Evolutionary conservation across 129 eudicot genomes (phyloP), one percentile per base, ranked within the genome.

Genomic region (Arctium lappa): DNA sequence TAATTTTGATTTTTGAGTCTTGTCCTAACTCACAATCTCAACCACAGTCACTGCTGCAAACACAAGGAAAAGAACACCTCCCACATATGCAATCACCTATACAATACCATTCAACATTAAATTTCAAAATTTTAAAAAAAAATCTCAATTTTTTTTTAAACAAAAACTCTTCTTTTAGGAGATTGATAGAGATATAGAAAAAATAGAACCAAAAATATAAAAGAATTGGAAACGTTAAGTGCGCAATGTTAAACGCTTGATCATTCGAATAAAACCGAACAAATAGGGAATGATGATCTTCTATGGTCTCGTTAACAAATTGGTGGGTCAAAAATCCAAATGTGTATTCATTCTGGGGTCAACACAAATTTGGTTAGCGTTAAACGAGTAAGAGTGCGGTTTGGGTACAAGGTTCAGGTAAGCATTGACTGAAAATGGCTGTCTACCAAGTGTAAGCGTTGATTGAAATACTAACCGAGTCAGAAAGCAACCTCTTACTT

Each of bases 51-150:
- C 90, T 50, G 91, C 99, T 18, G 98, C 97, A 85, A 95, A 95
- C 69, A 93, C 97, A 5, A 93, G 95, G 86, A 95, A 93, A 88
- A 95, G 97, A 82, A 89, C 84, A 50, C 97, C 99, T 75, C 99
- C 98, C 75, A 90, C 83, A 68, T 95, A 95, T 27, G 98, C 97
- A 80, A 95, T 93, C 66, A 88, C 94, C 99, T 95, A 90, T 72
- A 82, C 11, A 75, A 75, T 34, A 69, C 12, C 76, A 62, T 8
- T 27, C 10, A n/a, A 62, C 63, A 50, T 50, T 50, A 50, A 50
- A 2, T 15, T 40, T 50, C 13, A 77, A 73, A 73, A 62, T 2
- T 22, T 22, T 2, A 75, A n/a, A 27, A 31, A 2, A 36, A 33
- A 33, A 33, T 33, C 36, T 1, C 39, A n/a, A n/a, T n/a, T n/a